phyloP scores from a whole-genome alignment of 1,284 basidiomycete genomes.

The Peniophora sp. region DNA sequence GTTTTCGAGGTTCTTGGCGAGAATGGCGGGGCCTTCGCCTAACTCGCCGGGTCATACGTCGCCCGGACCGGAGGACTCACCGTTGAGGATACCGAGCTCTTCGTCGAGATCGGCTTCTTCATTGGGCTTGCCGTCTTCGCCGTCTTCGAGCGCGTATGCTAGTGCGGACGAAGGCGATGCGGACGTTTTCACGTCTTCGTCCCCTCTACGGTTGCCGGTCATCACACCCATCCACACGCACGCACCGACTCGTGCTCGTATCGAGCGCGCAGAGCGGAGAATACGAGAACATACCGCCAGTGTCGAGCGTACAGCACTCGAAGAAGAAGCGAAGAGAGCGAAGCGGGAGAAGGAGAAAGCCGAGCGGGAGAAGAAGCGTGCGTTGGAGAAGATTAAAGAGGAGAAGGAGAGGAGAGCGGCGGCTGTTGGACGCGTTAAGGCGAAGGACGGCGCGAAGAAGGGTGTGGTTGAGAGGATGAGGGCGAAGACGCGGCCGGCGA shows the following conservation, averaged over 20 bases:
- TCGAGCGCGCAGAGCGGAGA: constrained; percentile 17
- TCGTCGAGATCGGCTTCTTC: constrained; percentile 1
- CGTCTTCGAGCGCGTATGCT: constrained; percentile 3
- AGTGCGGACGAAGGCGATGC: not conserved
- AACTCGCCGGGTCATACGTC: constrained; percentile 7
- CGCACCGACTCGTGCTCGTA: constrained; percentile 13
- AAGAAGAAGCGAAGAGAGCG: constrained; percentile 10
- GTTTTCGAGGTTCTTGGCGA: constrained; percentile 21
- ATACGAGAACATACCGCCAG: constrained; percentile 19
- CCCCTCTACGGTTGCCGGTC: constrained; percentile 9
- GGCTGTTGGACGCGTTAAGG: not conserved
- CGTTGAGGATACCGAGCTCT: not conserved
- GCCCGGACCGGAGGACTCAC: constrained; percentile 2
- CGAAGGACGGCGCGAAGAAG: not conserved
- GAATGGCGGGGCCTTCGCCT: constrained; percentile 15
- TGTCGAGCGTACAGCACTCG: constrained; percentile 16
- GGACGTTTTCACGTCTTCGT: constrained; percentile 5
- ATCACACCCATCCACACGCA: constrained; percentile 12
- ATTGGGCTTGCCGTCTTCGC: not conserved
- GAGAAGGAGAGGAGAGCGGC: not conserved
- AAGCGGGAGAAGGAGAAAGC: constrained; percentile 3
- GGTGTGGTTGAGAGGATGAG: not conserved
- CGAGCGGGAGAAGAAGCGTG: constrained; percentile 1
- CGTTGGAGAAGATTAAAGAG: constrained; percentile 2
- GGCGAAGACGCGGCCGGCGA: not conserved